Evolutionary conservation across 1,139 yeast species (phyloP).

Genomic region (Candida dubliniensis): DNA sequence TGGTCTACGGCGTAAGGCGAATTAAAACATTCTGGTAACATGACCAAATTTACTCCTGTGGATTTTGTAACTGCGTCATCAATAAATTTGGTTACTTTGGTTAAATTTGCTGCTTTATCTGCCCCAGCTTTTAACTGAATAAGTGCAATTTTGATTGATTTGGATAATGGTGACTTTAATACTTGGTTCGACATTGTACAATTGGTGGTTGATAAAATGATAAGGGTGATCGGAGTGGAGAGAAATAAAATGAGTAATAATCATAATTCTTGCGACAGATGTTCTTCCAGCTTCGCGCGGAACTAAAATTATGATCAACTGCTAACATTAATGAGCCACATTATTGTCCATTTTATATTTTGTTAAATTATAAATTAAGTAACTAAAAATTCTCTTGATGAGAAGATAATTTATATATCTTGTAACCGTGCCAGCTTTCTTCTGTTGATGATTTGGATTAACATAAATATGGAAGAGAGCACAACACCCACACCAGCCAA

Average conservation of each 20-base stretch:
- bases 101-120: conserved; percentile 59
- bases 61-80: conserved; percentile 51
- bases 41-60: conserved; percentile 58
- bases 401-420: neutral
- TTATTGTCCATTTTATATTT: too few species aligned
- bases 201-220: neutral
- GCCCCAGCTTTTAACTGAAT: conserved; percentile 75
- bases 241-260: too few species aligned
- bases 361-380: too few species aligned
- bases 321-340: too few species aligned
- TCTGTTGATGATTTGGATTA: conserved; percentile 12
- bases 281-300: too few species aligned
- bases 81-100: conserved; percentile 50
- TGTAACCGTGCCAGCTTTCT: neutral
- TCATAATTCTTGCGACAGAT: too few species aligned
- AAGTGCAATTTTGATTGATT: conserved; percentile 62
- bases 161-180: conserved; percentile 32
- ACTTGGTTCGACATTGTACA: conserved; percentile 17
- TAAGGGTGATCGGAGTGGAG: neutral
- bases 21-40: conserved; percentile 90
- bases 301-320: too few species aligned
- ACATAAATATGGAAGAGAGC: conserved; percentile 23
- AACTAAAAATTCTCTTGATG: too few species aligned
- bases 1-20: conserved; percentile 90
- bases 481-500: conserved; percentile 47